These are phyloP conservation scores for Arachis hypogaea DNA, from an alignment of 306 rosid species.

Conservation along the genomic window DNA sequence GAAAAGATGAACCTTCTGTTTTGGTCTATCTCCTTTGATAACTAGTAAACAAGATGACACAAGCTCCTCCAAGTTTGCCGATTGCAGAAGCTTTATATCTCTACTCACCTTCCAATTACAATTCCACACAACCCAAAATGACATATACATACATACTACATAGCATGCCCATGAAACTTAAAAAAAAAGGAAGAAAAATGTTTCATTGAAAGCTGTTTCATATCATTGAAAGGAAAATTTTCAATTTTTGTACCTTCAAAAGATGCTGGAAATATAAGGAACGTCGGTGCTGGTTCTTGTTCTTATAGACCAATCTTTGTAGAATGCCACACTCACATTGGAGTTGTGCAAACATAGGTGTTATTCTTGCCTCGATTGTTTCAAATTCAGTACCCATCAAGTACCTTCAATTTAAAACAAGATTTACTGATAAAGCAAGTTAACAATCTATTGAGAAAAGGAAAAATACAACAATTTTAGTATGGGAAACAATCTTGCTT, in stretches of 20 bases:
- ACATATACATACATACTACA: not conserved
- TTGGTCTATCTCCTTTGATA: slow-evolving; percentile 72
- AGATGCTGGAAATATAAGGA: slow-evolving; percentile 74
- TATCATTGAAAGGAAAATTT: not conserved
- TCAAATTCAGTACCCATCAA: slow-evolving; percentile 63
- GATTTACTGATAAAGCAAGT: not conserved
- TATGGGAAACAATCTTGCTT: not conserved
- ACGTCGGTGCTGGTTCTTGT: slow-evolving; percentile 94
- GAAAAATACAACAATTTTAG: not conserved
- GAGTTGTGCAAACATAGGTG: slow-evolving; percentile 64
- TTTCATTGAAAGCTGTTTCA: slow-evolving; percentile 9
- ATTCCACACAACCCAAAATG: not conserved
- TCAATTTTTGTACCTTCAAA: slow-evolving; percentile 60
- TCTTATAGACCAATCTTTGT: slow-evolving; percentile 75
- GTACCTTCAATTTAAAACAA: slow-evolving; percentile 11
- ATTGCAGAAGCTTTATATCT: slow-evolving; percentile 67
- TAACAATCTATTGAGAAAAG: not conserved
- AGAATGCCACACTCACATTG: slow-evolving; percentile 65
- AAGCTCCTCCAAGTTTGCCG: slow-evolving; percentile 70
- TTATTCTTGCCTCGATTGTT: slow-evolving; percentile 61
- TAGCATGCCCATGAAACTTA: not conserved
- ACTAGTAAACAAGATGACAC: slow-evolving; percentile 65
- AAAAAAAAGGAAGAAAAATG: not conserved
- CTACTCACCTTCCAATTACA: slow-evolving; percentile 68
- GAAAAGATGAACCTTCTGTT: slow-evolving; percentile 76